Evolutionary conservation across 805 yeast genomes (phyloP).

Genomic region (Metschnikowia continentalis): DNA sequence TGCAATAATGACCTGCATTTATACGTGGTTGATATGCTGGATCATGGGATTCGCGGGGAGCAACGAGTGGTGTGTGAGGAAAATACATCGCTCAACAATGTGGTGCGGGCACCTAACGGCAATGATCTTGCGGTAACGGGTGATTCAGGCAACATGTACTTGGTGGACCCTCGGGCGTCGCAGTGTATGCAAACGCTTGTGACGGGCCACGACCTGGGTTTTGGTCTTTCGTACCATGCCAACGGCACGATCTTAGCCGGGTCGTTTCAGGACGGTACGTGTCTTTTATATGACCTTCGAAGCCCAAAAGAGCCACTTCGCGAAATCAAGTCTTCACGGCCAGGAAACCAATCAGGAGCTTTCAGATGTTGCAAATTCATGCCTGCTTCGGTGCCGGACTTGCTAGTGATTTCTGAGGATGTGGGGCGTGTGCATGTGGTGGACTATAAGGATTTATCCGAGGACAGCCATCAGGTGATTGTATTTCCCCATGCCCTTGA

Average conservation of each 20-base stretch:
- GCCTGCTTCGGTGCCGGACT: conserved; percentile 64
- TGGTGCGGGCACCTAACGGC: conserved; percentile 52
- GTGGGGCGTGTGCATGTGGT: conserved; percentile 82
- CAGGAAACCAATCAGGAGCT: conserved; percentile 54
- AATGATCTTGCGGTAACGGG: conserved; percentile 56
- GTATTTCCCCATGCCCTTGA: conserved; percentile 53
- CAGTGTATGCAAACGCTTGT: conserved; percentile 38
- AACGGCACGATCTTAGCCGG: conserved; percentile 72
- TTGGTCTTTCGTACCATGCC: conserved; percentile 75
- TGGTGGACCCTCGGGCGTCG: conserved; percentile 43
- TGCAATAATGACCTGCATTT: conserved; percentile 82
- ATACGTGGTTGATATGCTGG: conserved; percentile 58
- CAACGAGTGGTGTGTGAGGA: conserved; percentile 43
- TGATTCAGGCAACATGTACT: conserved; percentile 63
- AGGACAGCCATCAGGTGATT: conserved; percentile 51
- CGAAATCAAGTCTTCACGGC: conserved; percentile 57
- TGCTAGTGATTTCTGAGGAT: conserved; percentile 76
- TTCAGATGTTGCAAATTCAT: conserved; percentile 56
- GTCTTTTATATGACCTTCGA: conserved; percentile 73
- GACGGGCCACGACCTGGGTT: conserved; percentile 73
- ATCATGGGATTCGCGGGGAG: conserved; percentile 40
- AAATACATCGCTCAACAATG: conserved; percentile 71
- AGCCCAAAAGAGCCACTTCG: conserved; percentile 49
- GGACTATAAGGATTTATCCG: conserved; percentile 62
- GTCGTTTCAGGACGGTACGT: conserved; percentile 82